These are phyloP conservation scores for Dactylellina cionopaga DNA, from an alignment of 2,329 filamentous ascomycete genomes.

Conservation along the genomic window DNA sequence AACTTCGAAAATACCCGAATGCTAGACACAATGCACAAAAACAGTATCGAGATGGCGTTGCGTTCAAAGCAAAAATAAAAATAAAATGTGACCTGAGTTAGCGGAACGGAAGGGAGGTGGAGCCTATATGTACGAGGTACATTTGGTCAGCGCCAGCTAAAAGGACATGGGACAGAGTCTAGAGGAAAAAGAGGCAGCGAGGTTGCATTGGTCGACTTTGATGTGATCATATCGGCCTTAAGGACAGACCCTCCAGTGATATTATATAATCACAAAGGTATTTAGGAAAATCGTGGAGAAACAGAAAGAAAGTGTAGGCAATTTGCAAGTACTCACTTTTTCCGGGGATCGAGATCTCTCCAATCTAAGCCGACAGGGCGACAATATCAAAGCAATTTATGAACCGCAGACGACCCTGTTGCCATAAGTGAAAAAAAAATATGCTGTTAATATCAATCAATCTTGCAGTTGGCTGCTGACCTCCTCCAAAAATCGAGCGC, in stretches of 20 bases:
- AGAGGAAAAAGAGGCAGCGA: neutral
- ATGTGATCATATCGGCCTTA: slow-evolving; percentile 23
- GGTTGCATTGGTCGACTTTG: slow-evolving; percentile 9
- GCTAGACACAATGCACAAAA: neutral
- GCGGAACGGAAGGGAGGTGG: slow-evolving; percentile 12
- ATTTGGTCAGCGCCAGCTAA: slow-evolving; percentile 17
- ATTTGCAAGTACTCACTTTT: neutral
- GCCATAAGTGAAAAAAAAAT: neutral
- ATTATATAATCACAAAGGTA: slow-evolving; percentile 33
- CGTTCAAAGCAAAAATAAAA: slow-evolving; percentile 18
- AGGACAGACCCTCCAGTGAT: slow-evolving; percentile 15
- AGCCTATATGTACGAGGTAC: slow-evolving; percentile 7
- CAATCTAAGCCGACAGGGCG: neutral
- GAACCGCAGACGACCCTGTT: neutral
- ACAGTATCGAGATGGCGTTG: neutral
- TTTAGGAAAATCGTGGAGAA: no score
- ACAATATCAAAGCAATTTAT: no score
- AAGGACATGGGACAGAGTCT: slow-evolving; percentile 14
- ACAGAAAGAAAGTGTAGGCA: neutral
- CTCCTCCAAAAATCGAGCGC: neutral
- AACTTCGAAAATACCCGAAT: neutral
- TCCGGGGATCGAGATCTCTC: slow-evolving; percentile 6
- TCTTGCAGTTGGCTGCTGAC: neutral
- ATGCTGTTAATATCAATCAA: slow-evolving; percentile 35
- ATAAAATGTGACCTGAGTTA: slow-evolving; percentile 19